Percentiles rank a stretch among this genome's conserved stretches.
These are phyloP conservation scores for Clarireedia monteithiana DNA, from an alignment of 2,329 filamentous ascomycete genomes.

Conservation along the genomic window DNA sequence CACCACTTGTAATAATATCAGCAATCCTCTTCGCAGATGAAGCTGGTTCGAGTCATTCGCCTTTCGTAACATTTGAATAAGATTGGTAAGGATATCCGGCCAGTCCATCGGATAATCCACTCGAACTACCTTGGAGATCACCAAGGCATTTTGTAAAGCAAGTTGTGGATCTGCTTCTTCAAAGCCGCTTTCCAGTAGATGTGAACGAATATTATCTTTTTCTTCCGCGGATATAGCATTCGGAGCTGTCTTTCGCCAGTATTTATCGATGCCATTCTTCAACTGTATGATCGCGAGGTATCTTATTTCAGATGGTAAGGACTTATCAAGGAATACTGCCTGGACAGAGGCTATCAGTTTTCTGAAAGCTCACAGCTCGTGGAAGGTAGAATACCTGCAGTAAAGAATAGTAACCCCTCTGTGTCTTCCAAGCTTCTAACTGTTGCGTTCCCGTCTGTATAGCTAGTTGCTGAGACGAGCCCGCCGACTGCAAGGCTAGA, in stretches of 20 bases:
- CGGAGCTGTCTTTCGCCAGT: conserved; percentile 63
- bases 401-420: conserved; percentile 57
- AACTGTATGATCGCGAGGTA: conserved; percentile 89
- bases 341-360: conserved; percentile 30
- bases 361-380: background rate
- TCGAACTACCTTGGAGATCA: conserved; percentile 79
- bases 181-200: conserved; percentile 68
- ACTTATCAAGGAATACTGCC: conserved; percentile 74
- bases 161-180: conserved; percentile 68
- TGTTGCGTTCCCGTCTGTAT: conserved; percentile 61
- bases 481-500: conserved; percentile 54
- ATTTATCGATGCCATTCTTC: conserved; percentile 93
- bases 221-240: conserved; percentile 68
- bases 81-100: conserved; percentile 53
- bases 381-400: conserved; percentile 48
- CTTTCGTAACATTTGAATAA: conserved; percentile 57
- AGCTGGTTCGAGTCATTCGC: conserved; percentile 50
- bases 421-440: conserved; percentile 62
- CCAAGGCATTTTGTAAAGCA: conserved; percentile 80
- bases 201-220: conserved; percentile 67
- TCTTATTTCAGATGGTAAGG: conserved; percentile 68
- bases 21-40: conserved; percentile 63
- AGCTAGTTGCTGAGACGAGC: conserved; percentile 53
- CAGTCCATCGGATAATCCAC: conserved; percentile 87
- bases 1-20: conserved; percentile 75